Evolutionary conservation across 257 asterid genomes (phyloP), one percentile per base, ranked within the genome.

Genomic region (Avicennia marina): DNA sequence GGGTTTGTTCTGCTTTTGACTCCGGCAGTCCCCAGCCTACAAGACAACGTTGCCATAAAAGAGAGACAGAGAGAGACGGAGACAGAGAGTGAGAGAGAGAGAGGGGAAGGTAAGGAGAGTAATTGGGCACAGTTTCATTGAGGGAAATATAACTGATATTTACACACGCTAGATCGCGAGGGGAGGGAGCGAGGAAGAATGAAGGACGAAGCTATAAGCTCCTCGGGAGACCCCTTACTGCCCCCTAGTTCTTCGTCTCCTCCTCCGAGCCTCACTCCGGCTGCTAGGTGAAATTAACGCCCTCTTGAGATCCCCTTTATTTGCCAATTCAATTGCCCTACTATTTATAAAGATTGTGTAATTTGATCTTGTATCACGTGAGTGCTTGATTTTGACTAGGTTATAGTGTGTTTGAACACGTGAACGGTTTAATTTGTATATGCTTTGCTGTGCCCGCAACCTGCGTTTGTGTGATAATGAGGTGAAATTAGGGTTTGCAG

Each of bases 181-280:
- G n/a, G n/a, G 58, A 22, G 49, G 11, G 42, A 34, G 63, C 36
- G 46, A 49, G 40, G 25, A 38, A 60, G 20, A 49, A 88, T 91
- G 96, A 91, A 78, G 80, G 98, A 91, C 72, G 98, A 91, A 71
- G 96, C 81, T 15, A 77, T 83, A 40, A 85, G 98, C 88, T 91
- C 98, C 38, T 79, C 96, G 3, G 77, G 84, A 9, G 95, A 88
- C 76, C 95, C 94, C 56, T 53, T 77, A 38, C 20, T 75, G 47
- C 83, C 75, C 13, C 96, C 77, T 42, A 79, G 86, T 70, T 84
- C 97, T 62, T 77, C 89, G 27, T 87, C 95, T 67, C 94, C 96
- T 33, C 88, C 94, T n/a, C 89, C 84, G 60, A 75, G 63, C 49
- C 69, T 77, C 39, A 87, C 98, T 52, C 98, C 95, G 42, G 96